These are phyloP conservation scores for Aspergillus awamori DNA, from an alignment of 2,329 filamentous ascomycete species.

Conservation along the genomic window DNA sequence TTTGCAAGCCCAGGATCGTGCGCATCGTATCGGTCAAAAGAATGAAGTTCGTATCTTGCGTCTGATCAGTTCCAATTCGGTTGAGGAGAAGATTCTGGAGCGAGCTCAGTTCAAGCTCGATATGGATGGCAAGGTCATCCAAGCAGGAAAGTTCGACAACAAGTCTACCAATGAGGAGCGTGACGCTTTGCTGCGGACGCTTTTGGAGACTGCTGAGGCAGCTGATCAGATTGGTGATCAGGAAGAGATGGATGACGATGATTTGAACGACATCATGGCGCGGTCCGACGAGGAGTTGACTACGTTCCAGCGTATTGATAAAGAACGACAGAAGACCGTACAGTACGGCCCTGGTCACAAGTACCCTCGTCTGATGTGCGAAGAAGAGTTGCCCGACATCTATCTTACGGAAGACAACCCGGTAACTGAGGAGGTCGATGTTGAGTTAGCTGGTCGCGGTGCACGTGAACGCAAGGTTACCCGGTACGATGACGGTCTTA, in stretches of 20 bases:
- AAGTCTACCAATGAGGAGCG: constrained; percentile 98
- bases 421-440: constrained; percentile 73
- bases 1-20: constrained; percentile 98
- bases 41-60: constrained; percentile 97
- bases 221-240: constrained; percentile 76
- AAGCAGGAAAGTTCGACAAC: constrained; percentile 98
- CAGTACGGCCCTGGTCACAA: constrained; percentile 72
- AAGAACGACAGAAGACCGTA: constrained; percentile 67
- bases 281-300: constrained; percentile 78
- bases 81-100: constrained; percentile 98
- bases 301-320: constrained; percentile 81
- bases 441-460: constrained; percentile 79
- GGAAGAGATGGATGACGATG: constrained; percentile 98
- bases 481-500: constrained; percentile 94
- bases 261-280: constrained; percentile 91
- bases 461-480: constrained; percentile 93
- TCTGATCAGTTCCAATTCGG: constrained; percentile 93
- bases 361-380: constrained; percentile 78
- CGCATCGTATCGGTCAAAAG: constrained; percentile 99
- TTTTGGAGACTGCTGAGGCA: constrained; percentile 78
- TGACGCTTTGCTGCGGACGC: constrained; percentile 91
- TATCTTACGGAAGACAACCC: constrained; percentile 87
- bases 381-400: constrained; percentile 89
- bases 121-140: constrained; percentile 99
- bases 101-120: constrained; percentile 97